These are phyloP conservation scores for Metschnikowia reukaufii DNA, from an alignment of 805 yeast species.

Conservation along the genomic window DNA sequence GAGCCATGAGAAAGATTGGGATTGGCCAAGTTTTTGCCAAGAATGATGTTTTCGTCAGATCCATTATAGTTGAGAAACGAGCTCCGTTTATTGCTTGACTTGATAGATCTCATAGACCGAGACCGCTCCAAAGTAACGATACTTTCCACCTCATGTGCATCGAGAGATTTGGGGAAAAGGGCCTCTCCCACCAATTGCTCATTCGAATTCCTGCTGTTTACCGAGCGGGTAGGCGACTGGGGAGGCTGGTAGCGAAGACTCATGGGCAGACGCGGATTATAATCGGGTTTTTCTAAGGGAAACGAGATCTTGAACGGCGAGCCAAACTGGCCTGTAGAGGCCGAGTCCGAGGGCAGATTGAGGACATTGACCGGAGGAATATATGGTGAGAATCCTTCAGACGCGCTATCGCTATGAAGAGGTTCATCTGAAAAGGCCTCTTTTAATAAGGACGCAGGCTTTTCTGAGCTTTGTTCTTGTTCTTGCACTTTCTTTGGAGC, in stretches of 20 bases:
- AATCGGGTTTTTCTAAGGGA: slow-evolving; percentile 4
- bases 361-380: slow-evolving; percentile 3
- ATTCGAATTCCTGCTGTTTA: slow-evolving; percentile 10
- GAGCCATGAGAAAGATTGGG: slow-evolving; percentile 18
- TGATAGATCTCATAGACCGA: slow-evolving; percentile 55
- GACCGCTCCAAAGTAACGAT: slow-evolving; percentile 72
- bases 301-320: slow-evolving; percentile 34
- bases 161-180: slow-evolving; percentile 69
- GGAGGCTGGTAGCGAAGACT: slow-evolving; percentile 6
- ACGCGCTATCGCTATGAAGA: not conserved
- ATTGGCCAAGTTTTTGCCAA: slow-evolving; percentile 22
- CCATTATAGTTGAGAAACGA: slow-evolving; percentile 43
- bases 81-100: slow-evolving; percentile 33
- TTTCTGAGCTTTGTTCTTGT: too few relatives aligned
- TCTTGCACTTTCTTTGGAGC: too few relatives aligned
- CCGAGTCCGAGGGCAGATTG: slow-evolving; percentile 15
- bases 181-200: slow-evolving; percentile 47
- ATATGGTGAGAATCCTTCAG: slow-evolving; percentile 1
- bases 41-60: slow-evolving; percentile 40
- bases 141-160: slow-evolving; percentile 67
- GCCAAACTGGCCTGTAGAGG: slow-evolving; percentile 21
- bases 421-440: not conserved
- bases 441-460: not conserved
- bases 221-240: slow-evolving; percentile 6
- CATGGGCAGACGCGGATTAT: not conserved